Evolutionary conservation across 768 basidiomycete species (phyloP).

Genomic region (Favolaschia claudopus): DNA sequence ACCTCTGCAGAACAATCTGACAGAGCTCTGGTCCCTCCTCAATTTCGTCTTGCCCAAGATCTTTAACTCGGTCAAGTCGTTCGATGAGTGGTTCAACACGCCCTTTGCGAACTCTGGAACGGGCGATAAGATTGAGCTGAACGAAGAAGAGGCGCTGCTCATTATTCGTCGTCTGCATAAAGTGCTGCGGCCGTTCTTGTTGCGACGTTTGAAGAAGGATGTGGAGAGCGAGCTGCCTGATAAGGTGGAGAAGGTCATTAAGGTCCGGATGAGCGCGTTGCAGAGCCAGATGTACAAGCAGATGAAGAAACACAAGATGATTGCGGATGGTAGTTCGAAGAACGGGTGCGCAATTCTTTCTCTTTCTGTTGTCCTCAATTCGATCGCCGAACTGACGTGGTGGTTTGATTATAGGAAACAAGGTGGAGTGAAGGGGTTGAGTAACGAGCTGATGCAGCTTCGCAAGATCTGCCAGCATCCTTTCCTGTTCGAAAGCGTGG

Average conservation of each 20-base stretch:
- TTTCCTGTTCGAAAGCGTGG: conserved; percentile 94
- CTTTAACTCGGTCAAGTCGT: conserved; percentile 99
- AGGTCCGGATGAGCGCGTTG: conserved; percentile 91
- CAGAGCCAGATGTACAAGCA: conserved; percentile 95
- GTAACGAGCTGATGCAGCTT: conserved; percentile 97
- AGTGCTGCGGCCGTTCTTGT: conserved; percentile 92
- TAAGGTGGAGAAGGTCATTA: conserved; percentile 98
- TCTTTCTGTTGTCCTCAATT: background rate
- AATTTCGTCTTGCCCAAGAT: conserved; percentile 95
- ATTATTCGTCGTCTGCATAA: conserved; percentile 97
- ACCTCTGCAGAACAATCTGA: conserved; percentile 95
- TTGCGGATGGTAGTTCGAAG: conserved; percentile 78
- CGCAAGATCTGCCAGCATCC: conserved; percentile 99
- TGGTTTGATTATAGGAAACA: conserved; percentile 56
- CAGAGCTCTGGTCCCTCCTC: conserved; percentile 93
- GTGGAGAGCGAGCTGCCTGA: conserved; percentile 96
- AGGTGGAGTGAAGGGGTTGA: conserved; percentile 85
- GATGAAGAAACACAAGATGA: conserved; percentile 99
- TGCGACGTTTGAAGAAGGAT: conserved; percentile 93
- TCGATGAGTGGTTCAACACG: conserved; percentile 99
- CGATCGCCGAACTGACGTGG: background rate
- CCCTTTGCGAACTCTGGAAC: conserved; percentile 99
- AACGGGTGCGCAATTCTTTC: conserved; percentile 66
- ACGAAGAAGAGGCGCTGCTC: conserved; percentile 98
- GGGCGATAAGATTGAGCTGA: conserved; percentile 97